Conservation (phyloP, 345 rosid genomes). For the Populus ilicifolia region DNA sequence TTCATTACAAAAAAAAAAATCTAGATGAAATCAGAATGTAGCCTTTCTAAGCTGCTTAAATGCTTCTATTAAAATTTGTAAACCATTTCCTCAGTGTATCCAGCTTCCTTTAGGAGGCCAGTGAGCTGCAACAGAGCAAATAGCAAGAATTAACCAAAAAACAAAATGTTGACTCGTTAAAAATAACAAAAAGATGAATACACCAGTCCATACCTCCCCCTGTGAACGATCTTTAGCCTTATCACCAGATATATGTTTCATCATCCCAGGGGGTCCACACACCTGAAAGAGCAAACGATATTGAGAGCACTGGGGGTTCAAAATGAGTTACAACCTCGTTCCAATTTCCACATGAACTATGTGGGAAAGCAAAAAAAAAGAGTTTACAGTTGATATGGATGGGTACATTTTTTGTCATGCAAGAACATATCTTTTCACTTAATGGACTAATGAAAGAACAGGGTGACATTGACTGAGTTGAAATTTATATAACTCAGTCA, state of each 20-base stretch:
- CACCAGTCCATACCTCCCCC: conserved; percentile 66
- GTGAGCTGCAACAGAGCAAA: conserved; percentile 49
- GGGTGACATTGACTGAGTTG: no score
- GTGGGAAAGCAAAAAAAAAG: no score
- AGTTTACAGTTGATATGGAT: no score
- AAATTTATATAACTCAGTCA: no score
- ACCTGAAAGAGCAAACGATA: conserved; percentile 45
- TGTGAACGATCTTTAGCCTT: conserved; percentile 86
- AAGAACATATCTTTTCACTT: no score
- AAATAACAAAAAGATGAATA: not conserved
- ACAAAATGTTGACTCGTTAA: not conserved
- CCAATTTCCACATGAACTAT: not conserved
- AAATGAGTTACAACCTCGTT: not conserved
- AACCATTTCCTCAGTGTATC: conserved; percentile 86
- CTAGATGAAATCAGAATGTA: not conserved
- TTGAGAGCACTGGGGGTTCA: not conserved
- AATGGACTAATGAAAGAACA: no score
- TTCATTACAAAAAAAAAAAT: conserved; percentile 26
- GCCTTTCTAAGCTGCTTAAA: not conserved
- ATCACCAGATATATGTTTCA: conserved; percentile 83
- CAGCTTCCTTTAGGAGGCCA: conserved; percentile 80
- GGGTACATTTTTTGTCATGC: no score
- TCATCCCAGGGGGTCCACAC: conserved; percentile 96
- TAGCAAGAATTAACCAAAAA: not conserved
- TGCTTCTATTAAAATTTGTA: conserved; percentile 64